Conservation (phyloP, 176 grass and related monocot genomes). For the Rhynchospora breviuscula region DNA sequence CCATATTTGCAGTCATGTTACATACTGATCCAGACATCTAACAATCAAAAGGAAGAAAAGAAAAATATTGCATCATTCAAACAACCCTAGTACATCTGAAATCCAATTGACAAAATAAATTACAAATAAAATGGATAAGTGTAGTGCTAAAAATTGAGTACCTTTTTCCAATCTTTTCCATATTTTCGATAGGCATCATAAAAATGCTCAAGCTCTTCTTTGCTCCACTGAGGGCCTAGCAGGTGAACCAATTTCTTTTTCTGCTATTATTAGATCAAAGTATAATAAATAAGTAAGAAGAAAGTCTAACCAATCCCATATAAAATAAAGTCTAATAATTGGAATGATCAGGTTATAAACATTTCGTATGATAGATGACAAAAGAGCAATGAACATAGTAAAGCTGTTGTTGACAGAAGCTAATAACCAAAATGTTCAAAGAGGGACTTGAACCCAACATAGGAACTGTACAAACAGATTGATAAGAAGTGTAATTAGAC, state of each 20-base stretch:
- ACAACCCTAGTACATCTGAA: background rate
- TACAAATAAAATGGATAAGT: background rate
- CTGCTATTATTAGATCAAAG: slow-evolving; percentile 35
- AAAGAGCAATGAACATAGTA: background rate
- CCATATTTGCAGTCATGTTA: slow-evolving; percentile 82
- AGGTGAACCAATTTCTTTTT: slow-evolving; percentile 84
- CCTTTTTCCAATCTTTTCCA: slow-evolving; percentile 98
- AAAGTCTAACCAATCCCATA: background rate
- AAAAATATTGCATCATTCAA: slow-evolving; percentile 1
- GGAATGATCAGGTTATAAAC: background rate
- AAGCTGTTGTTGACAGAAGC: background rate
- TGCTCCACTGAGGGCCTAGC: slow-evolving; percentile 87
- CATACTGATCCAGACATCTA: slow-evolving; percentile 59
- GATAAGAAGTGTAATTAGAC: no score
- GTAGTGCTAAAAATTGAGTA: slow-evolving; percentile 16
- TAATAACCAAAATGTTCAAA: background rate
- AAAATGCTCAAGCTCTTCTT: slow-evolving; percentile 80
- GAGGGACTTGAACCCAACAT: no score
- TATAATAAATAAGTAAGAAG: slow-evolving; percentile 2
- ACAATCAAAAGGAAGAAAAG: slow-evolving; percentile 32
- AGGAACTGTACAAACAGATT: no score
- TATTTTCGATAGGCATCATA: slow-evolving; percentile 83
- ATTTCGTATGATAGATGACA: background rate
- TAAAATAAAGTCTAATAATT: slow-evolving; percentile 9
- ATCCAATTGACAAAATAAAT: background rate